These are phyloP conservation scores for Claviceps sp. DNA, from an alignment of 2,329 filamentous ascomycete species.

Conservation along the genomic window DNA sequence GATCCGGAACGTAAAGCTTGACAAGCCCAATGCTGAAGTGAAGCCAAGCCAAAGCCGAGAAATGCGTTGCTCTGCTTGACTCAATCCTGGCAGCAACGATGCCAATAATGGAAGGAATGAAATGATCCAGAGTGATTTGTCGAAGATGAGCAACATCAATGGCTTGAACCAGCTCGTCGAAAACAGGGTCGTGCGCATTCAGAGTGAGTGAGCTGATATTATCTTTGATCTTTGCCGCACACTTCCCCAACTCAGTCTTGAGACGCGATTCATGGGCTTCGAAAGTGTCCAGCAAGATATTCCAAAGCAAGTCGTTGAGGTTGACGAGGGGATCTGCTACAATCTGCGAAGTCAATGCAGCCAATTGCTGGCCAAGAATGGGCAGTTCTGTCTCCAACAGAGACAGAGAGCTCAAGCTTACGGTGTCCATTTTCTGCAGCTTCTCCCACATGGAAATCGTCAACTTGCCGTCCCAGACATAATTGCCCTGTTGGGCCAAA, in stretches of 20 bases:
- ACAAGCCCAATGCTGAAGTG: slow-evolving; percentile 63
- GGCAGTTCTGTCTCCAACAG: slow-evolving; percentile 54
- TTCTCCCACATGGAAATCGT: slow-evolving; percentile 38
- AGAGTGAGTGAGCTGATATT: slow-evolving; percentile 5
- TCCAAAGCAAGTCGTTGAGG: slow-evolving; percentile 34
- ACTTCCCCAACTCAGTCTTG: slow-evolving; percentile 14
- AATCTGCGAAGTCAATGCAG: slow-evolving; percentile 34
- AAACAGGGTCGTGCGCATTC: slow-evolving; percentile 6
- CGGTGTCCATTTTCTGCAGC: slow-evolving; percentile 35
- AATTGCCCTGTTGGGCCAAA: slow-evolving; percentile 26
- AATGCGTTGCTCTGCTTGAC: slow-evolving; percentile 13
- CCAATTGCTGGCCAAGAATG: slow-evolving; percentile 41
- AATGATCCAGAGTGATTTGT: slow-evolving; percentile 25
- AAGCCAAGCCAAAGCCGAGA: slow-evolving; percentile 52
- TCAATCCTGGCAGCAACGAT: slow-evolving; percentile 19
- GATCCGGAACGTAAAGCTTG: slow-evolving; percentile 72
- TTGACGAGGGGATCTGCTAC: slow-evolving; percentile 34
- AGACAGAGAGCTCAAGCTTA: slow-evolving; percentile 45
- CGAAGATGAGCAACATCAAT: slow-evolving; percentile 24
- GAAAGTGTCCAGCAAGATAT: slow-evolving; percentile 30
- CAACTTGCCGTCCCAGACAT: slow-evolving; percentile 27
- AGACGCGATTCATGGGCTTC: slow-evolving; percentile 23
- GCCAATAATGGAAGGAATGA: slow-evolving; percentile 33
- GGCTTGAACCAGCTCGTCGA: slow-evolving; percentile 11
- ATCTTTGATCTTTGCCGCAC: slow-evolving; percentile 14